Evolutionary conservation across 2,329 filamentous ascomycete species (phyloP), one percentile per base, ranked within the genome.

Genomic region (Colletotrichum ledebouriae): DNA sequence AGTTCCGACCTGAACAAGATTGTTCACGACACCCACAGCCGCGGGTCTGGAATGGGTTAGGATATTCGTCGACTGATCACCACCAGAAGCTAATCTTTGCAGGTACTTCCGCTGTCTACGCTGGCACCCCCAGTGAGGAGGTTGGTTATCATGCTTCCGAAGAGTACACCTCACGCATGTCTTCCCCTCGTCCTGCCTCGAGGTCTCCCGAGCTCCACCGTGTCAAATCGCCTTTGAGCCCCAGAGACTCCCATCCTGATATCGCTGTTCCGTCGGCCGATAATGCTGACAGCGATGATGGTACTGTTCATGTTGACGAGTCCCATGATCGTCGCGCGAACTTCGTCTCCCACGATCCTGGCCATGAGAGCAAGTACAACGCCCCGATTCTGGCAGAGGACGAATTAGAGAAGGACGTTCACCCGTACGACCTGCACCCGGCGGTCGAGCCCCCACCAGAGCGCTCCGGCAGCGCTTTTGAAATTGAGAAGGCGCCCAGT

Each of bases 1-100:
- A 94, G 92, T 74, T 92, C 94, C 47, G 93, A 97, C 75, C 82
- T 98, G 73, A 97, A 97, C 81, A 94, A 92, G 81, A 90, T 98
- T 72, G 94, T 98, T 65, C 88, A 90, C 71, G 87, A 92, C 47
- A 94, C 91, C 42, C 87, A 85, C 62, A 85, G 80, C 73, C 85
- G 82, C 72, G 84, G 85, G 62, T 78, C 79, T 74, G 84, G 83
- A 73, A 78, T 84, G 73, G 85, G 85, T 86, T 85, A 82, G 50
- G n/a, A 49, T 13, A 9, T 11, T 17, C 33, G 6, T 33, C 4
- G 22, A 55, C 4, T n/a, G n/a, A 3, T 4, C 33, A 22, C 5
- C 29, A 20, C 11, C 15, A 3, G 17, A 2, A 1, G 60, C 73
- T 76, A 73, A 79, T 75, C 67, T 56, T 72, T 71, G 63, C 76